Base-by-base conservation (phyloP, 192 early-diverging fungal species). In the Linnemannia elongata region DNA sequence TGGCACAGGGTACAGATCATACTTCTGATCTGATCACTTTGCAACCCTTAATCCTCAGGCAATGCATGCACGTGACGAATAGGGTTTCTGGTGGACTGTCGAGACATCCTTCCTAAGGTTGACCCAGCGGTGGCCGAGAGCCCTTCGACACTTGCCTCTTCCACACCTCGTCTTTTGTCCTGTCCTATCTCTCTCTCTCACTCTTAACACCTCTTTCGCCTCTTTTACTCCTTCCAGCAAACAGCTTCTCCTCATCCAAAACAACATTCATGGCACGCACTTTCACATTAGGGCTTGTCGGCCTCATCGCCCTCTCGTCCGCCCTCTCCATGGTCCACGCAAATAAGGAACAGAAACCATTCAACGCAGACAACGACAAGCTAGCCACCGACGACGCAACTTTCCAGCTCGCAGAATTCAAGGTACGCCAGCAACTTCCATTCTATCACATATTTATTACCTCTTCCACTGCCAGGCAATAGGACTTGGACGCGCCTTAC, bases 231-330 rank as follows among this genome's bases (percentile, higher is more conserved):
- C 18, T 24, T 41, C 36, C 36, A 10, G 70, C 63, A 60, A n/a
- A 39, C 35, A 3, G 42, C 6, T 66, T 12, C 20, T 72, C 22
- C 35, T 38, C 70, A 18, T 54, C 20, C 7, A 7, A 10, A 47
- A 41, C 27, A 45, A 45, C 30, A 73, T 52, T 12, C 15, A 81
- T 73, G 72, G 74, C 79, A 52, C 79, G 79, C 60, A 44, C 49
- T 33, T 36, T 74, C 54, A 45, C 72, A 12, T 38, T 75, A 72
- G 63, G 78, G 12, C 71, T 80, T 27, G 71, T 74, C 27, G 72
- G 75, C 47, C 44, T 87, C 69, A 60, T 87, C 63, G 75, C 80
- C 38, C 39, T 87, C 47, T 76, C 85, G 6, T 66, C 85, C 30
- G 72, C 82, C 69, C 22, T 82, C 42, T 78, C 71, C 76, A 68